A percentile compares a stretch with the other conserved stretches of the same genome.
Conservation (phyloP, 1,284 basidiomycete species). For the Cryptococcus sp. region DNA sequence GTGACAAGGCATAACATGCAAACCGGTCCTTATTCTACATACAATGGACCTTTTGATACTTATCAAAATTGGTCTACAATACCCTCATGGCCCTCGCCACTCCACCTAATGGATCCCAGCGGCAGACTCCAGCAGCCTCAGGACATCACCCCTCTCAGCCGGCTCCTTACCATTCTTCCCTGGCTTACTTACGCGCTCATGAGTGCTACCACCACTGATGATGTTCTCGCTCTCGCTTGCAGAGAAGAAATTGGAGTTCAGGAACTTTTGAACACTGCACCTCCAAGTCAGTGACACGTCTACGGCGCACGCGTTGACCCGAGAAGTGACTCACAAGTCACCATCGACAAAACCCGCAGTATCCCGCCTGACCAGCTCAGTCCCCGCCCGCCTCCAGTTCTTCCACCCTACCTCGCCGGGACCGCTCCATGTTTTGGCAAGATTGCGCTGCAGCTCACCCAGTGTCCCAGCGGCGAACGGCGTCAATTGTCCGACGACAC, state of each 20-base stretch:
- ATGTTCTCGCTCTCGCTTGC: constrained; percentile 22
- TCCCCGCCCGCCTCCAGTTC: constrained; percentile 62
- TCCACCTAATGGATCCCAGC: constrained; percentile 32
- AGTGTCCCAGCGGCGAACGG: constrained; percentile 61
- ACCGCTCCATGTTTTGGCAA: constrained; percentile 59
- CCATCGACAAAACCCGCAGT: constrained; percentile 79
- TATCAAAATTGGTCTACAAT: no score
- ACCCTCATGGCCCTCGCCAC: neutral
- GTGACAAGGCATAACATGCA: neutral
- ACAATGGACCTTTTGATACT: no score
- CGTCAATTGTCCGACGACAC: constrained; percentile 67
- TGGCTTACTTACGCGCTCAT: constrained; percentile 34
- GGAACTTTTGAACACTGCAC: constrained; percentile 61
- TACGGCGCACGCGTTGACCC: neutral
- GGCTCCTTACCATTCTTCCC: constrained; percentile 12
- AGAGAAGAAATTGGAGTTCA: constrained; percentile 47
- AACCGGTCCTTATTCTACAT: no score
- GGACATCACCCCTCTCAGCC: constrained; percentile 32
- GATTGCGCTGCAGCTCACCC: constrained; percentile 72
- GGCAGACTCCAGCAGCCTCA: constrained; percentile 37
- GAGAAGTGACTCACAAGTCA: constrained; percentile 59
- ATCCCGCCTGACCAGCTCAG: constrained; percentile 57
- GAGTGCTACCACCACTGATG: constrained; percentile 33
- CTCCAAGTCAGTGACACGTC: no score
- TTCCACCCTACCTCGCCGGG: constrained; percentile 64